phyloP scores from a whole-genome alignment of 306 rosid genomes.

The Biancaea sappan region DNA sequence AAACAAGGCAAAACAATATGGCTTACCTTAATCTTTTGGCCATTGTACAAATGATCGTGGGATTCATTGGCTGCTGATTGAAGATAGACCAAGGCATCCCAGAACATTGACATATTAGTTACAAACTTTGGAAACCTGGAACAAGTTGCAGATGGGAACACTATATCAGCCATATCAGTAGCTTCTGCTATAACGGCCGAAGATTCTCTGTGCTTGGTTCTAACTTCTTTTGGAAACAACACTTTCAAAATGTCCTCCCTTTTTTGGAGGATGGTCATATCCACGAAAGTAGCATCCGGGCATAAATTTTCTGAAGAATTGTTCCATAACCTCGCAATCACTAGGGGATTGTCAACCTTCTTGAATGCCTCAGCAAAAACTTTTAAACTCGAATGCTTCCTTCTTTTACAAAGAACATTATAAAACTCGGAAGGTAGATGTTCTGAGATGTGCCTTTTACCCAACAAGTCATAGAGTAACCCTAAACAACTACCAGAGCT shows the following conservation, averaged over 20 bases:
- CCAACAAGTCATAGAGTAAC: constrained; percentile 14
- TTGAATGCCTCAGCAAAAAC: constrained; percentile 41
- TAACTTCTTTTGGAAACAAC: background rate
- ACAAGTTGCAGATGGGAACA: background rate
- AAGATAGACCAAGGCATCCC: background rate
- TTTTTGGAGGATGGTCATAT: background rate
- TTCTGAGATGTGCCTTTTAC: constrained; percentile 3
- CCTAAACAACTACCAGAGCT: constrained; percentile 28
- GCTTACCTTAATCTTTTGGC: background rate
- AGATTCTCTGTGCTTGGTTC: background rate
- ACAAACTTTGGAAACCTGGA: background rate
- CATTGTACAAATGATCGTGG: background rate
- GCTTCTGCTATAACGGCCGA: background rate
- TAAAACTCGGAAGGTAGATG: constrained; percentile 38
- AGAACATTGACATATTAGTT: background rate
- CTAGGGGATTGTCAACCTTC: constrained; percentile 42
- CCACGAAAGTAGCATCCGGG: background rate
- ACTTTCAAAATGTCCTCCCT: background rate
- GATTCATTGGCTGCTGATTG: background rate
- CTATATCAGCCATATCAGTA: background rate
- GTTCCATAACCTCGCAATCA: constrained; percentile 29
- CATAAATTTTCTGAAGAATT: background rate
- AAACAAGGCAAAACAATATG: background rate
- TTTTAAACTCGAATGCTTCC: background rate
- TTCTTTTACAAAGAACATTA: constrained; percentile 3